phyloP scores from a whole-genome alignment of 345 rosid genomes.

The Eucalyptus erythrocorys region DNA sequence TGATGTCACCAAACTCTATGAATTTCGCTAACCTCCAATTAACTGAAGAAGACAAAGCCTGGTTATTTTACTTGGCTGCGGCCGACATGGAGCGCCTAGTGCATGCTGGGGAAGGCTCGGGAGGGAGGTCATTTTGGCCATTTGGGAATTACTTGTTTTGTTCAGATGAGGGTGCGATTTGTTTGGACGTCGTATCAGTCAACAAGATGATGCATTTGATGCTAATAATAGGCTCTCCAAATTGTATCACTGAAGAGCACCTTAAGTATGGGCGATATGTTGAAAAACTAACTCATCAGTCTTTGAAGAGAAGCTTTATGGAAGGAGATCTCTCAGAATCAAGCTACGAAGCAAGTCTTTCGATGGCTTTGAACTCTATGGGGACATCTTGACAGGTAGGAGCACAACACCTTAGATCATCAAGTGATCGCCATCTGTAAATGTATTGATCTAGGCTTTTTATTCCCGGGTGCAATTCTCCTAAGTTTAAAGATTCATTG shows the following conservation, averaged over 20 bases:
- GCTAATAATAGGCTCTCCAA: neutral
- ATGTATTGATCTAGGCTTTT: neutral
- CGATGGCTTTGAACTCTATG: slow-evolving; percentile 57
- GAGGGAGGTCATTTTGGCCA: slow-evolving; percentile 36
- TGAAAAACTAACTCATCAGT: neutral
- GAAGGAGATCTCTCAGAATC: neutral
- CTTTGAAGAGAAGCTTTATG: neutral
- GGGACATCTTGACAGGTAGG: slow-evolving; percentile 33
- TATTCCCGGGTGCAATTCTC: neutral
- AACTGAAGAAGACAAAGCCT: neutral
- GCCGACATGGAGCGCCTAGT: neutral
- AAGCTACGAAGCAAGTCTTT: slow-evolving; percentile 57
- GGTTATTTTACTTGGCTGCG: slow-evolving; percentile 2
- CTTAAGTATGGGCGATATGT: neutral
- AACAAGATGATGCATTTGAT: slow-evolving; percentile 16
- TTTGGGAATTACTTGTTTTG: slow-evolving; percentile 70
- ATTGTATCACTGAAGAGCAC: neutral
- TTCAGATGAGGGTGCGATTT: slow-evolving; percentile 60
- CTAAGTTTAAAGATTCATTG: neutral
- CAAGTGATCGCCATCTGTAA: fast-evolving
- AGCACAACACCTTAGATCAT: neutral
- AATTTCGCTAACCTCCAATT: neutral
- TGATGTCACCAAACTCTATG: slow-evolving; percentile 4
- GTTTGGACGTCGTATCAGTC: slow-evolving; percentile 44
- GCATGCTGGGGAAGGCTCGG: neutral